These are phyloP conservation scores for Colletotrichum noveboracense DNA, from an alignment of 2,329 filamentous ascomycete genomes.

Conservation along the genomic window DNA sequence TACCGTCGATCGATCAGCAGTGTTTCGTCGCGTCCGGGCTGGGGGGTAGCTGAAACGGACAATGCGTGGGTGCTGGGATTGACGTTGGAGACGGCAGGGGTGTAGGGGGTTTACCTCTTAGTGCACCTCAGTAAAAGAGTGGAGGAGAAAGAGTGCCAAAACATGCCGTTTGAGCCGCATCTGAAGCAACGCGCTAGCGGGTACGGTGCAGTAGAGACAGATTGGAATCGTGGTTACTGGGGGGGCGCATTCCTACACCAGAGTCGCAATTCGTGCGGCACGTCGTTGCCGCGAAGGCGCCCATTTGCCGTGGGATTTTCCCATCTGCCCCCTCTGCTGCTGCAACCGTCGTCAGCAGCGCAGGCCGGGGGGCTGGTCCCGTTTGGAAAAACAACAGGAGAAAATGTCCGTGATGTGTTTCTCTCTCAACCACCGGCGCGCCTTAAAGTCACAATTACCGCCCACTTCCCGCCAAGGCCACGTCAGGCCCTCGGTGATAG, in stretches of 20 bases:
- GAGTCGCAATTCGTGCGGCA: neutral
- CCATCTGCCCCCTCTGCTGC: neutral
- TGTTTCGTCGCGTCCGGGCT: slow-evolving; percentile 21
- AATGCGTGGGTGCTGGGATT: slow-evolving; percentile 18
- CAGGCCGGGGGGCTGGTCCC: neutral
- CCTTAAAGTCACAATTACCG: neutral
- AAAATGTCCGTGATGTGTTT: slow-evolving; percentile 7
- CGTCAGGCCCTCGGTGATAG: neutral
- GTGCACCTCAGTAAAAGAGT: neutral
- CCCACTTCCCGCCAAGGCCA: slow-evolving; percentile 9
- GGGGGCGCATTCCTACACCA: neutral
- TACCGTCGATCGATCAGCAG: slow-evolving; percentile 19
- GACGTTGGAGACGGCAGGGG: slow-evolving; percentile 1
- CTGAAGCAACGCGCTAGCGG: neutral
- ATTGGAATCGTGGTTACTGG: neutral
- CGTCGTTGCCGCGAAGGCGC: neutral
- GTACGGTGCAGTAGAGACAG: neutral
- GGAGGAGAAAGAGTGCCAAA: neutral
- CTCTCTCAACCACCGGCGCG: neutral
- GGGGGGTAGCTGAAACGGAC: slow-evolving; percentile 14
- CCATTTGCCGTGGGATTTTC: neutral
- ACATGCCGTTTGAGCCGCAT: slow-evolving; percentile 20
- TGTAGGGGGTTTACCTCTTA: neutral
- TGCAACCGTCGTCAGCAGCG: neutral
- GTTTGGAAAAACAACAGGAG: neutral